Evolutionary conservation across 2,329 filamentous ascomycete genomes (phyloP).

Genomic region (Aspergillus sp.): DNA sequence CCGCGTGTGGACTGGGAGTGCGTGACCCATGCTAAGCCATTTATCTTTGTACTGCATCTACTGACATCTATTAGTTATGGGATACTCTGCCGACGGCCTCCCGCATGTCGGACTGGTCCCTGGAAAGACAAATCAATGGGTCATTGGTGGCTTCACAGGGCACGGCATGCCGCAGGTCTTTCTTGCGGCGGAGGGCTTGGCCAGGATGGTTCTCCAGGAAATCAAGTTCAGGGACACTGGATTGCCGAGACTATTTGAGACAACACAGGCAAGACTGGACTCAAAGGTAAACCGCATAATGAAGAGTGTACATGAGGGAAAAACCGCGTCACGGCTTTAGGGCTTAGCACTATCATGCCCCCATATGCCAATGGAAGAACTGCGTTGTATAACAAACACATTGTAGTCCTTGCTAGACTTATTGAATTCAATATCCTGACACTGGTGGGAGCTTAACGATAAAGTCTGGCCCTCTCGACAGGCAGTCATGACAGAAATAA

Average conservation of each 20-base stretch:
- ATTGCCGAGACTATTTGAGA: slow-evolving; percentile 34
- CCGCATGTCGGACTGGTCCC: slow-evolving; percentile 55
- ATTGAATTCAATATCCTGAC: too few relatives aligned
- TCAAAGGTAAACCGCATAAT: neutral
- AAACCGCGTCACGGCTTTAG: too few relatives aligned
- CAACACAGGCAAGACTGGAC: slow-evolving; percentile 26
- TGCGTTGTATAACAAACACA: too few relatives aligned
- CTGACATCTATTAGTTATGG: slow-evolving; percentile 47
- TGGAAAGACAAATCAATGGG: slow-evolving; percentile 50
- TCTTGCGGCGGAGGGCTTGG: slow-evolving; percentile 59
- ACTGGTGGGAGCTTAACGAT: too few relatives aligned
- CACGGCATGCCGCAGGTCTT: slow-evolving; percentile 67
- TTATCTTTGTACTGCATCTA: neutral
- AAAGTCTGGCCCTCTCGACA: too few relatives aligned
- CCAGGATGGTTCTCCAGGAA: slow-evolving; percentile 50
- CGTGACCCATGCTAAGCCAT: slow-evolving; percentile 10
- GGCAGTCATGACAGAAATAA: too few relatives aligned
- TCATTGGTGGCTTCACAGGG: slow-evolving; percentile 63
- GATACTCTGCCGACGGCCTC: slow-evolving; percentile 51
- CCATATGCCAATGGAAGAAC: too few relatives aligned
- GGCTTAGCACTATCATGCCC: too few relatives aligned
- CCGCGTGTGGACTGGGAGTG: slow-evolving; percentile 38
- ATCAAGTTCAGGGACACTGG: slow-evolving; percentile 26
- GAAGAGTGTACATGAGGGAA: too few relatives aligned
- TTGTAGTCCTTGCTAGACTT: too few relatives aligned